Evolutionary conservation across 192 early-diverging fungal genomes (phyloP).

Genomic region (Entomortierella parvispora): DNA sequence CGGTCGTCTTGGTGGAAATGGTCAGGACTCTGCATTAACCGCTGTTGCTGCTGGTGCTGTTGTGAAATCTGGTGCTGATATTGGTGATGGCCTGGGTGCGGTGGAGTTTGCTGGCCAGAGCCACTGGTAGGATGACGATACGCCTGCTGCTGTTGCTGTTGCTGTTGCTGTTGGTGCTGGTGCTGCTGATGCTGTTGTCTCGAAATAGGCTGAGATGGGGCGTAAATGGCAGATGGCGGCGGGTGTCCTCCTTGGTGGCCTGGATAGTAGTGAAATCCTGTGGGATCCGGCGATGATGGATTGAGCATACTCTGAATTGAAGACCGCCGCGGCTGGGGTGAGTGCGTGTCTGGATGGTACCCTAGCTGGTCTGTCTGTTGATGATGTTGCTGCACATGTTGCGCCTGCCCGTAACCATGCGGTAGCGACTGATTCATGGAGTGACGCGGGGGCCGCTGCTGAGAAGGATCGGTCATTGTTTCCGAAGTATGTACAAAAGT

Average conservation of each 20-base stretch:
- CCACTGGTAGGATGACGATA: neutral
- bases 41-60: slow-evolving; percentile 23
- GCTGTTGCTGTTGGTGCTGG: neutral
- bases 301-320: slow-evolving; percentile 50
- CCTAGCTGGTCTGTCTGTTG: slow-evolving; percentile 4
- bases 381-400: slow-evolving; percentile 5
- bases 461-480: no score
- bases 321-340: slow-evolving; percentile 33
- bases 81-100: slow-evolving; percentile 2
- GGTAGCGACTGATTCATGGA: slow-evolving; percentile 21
- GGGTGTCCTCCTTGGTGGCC: slow-evolving; percentile 6
- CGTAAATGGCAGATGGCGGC: neutral
- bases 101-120: neutral
- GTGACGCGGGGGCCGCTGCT: no score
- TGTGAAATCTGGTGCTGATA: slow-evolving; percentile 17
- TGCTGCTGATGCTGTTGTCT: neutral
- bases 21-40: slow-evolving; percentile 5
- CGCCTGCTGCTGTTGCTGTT: neutral
- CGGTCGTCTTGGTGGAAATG: slow-evolving; percentile 32
- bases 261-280: slow-evolving; percentile 26
- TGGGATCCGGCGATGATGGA: slow-evolving; percentile 27
- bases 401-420: slow-evolving; percentile 18
- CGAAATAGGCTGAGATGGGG: neutral
- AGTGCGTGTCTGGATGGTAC: neutral
- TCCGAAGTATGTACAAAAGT: no score